phyloP scores from a whole-genome alignment of 257 asterid species.

The Misopates orontium region DNA sequence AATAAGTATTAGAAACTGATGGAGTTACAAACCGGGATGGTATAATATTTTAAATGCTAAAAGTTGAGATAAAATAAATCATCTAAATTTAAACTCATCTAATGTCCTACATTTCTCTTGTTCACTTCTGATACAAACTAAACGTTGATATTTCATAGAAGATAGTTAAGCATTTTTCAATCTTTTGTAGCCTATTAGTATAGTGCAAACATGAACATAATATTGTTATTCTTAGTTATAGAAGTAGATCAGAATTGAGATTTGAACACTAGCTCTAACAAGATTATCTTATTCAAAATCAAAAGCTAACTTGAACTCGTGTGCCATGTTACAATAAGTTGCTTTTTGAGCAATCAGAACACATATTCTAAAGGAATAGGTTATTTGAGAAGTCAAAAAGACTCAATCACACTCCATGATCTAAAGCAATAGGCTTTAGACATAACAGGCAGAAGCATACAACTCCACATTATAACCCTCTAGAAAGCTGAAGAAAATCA shows the following conservation, averaged over 20 bases:
- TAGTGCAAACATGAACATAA: background rate
- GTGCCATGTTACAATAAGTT: background rate
- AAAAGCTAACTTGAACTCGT: background rate
- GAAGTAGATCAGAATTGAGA: background rate
- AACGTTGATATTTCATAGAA: background rate
- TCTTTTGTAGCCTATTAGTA: background rate
- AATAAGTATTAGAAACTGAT: background rate
- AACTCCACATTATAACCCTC: conserved; percentile 11
- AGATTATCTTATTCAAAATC: background rate
- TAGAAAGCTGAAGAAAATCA: background rate
- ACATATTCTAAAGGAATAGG: background rate
- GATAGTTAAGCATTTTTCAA: no score
- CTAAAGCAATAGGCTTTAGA: no score
- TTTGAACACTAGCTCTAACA: background rate
- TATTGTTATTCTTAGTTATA: background rate
- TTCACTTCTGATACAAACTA: background rate
- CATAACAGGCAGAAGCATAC: no score
- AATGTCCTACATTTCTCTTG: background rate
- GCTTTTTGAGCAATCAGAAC: background rate
- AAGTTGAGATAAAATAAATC: background rate
- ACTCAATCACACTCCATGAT: no score
- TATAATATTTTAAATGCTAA: background rate
- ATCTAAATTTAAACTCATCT: background rate
- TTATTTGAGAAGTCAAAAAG: background rate
- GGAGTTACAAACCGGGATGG: background rate